Base-by-base conservation (phyloP, 129 eudicot species). In the Apium graveolens region DNA sequence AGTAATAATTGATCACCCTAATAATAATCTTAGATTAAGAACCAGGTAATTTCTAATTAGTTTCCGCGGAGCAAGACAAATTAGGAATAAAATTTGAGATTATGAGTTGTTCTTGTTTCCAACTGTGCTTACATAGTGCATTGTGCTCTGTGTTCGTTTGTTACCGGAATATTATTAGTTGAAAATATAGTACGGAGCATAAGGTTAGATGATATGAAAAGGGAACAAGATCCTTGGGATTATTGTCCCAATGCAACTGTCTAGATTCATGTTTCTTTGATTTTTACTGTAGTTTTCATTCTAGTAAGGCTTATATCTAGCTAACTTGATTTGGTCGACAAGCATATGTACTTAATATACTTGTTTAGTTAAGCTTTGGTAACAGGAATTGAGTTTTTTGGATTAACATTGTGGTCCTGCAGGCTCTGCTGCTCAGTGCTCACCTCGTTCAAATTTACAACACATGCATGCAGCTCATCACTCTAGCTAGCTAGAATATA, bases 201-300 rank as follows among this genome's bases (percentile, higher is more conserved):
- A 68, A 45, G 37, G 69, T 3, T 51, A 34, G 68, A 78, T 75
- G 4, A 80, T 51, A 35, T 24, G 74, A 46, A 76, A 86, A 3
- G 32, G 86, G 82, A 83, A 80, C 82, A 86, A 74, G 86, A 83
- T 86, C 86, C 79, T 80, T 66, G 35, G 38, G 48, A 63, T 76
- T n/a, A 80, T 73, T 74, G 78, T 78, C 11, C 51, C 88, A 73
- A 85, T 73, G 83, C 80, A 63, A 68, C 77, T 81, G 88, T 79
- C 88, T 60, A 60, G 32, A 60, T 60, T 60, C 26, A 60, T 60
- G 34, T 60, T 60, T 60, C 16, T 60, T n/a, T 26, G 16, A 26
- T 0, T 24, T 60, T 60, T n/a, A 53, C 48, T 44, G 48, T 12
- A 49, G n/a, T 49, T 49, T 49, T 20, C 21, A 4, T 5, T 16